Evolutionary conservation across 2,329 filamentous ascomycete species (phyloP).

Genomic region (Reticulascus tulasneorum): DNA sequence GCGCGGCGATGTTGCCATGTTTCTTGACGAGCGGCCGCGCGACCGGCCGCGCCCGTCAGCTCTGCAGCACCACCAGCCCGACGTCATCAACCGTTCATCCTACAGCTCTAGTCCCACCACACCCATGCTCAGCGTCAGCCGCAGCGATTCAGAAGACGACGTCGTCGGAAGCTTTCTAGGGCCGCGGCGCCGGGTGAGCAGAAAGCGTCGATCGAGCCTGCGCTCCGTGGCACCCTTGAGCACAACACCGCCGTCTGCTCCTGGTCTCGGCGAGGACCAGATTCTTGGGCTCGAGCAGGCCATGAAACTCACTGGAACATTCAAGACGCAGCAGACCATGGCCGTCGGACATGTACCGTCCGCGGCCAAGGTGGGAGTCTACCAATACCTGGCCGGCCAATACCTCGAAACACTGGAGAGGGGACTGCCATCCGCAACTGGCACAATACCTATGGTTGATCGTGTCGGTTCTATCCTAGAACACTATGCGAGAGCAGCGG

Average conservation of each 20-base stretch:
- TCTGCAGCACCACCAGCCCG: conserved; percentile 26
- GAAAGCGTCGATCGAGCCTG: conserved; percentile 39
- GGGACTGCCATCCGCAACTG: conserved; percentile 39
- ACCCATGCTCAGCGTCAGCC: conserved; percentile 51
- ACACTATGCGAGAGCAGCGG: conserved; percentile 54
- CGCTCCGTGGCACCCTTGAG: conserved; percentile 31
- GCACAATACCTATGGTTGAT: conserved; percentile 35
- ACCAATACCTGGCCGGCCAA: conserved; percentile 51
- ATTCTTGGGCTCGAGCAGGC: conserved; percentile 54
- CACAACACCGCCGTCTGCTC: conserved; percentile 51
- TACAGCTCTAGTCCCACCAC: conserved; percentile 46
- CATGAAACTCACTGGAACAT: conserved; percentile 53
- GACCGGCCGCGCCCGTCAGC: conserved; percentile 38
- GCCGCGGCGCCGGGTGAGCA: conserved; percentile 33
- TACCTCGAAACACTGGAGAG: conserved; percentile 53
- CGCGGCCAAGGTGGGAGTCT: conserved; percentile 44
- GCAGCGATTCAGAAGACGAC: conserved; percentile 64
- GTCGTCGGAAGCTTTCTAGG: conserved; percentile 57
- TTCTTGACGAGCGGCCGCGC: conserved; percentile 55
- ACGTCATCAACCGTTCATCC: conserved; percentile 32
- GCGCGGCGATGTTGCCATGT: conserved; percentile 55
- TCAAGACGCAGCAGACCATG: conserved; percentile 59
- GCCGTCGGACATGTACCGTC: conserved; percentile 55
- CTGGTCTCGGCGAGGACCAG: conserved; percentile 35
- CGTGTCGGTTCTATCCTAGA: conserved; percentile 50